Evolutionary conservation across 2,329 filamentous ascomycete genomes (phyloP), one percentile per base, ranked within the genome.

Genomic region (Colletotrichum cereale): DNA sequence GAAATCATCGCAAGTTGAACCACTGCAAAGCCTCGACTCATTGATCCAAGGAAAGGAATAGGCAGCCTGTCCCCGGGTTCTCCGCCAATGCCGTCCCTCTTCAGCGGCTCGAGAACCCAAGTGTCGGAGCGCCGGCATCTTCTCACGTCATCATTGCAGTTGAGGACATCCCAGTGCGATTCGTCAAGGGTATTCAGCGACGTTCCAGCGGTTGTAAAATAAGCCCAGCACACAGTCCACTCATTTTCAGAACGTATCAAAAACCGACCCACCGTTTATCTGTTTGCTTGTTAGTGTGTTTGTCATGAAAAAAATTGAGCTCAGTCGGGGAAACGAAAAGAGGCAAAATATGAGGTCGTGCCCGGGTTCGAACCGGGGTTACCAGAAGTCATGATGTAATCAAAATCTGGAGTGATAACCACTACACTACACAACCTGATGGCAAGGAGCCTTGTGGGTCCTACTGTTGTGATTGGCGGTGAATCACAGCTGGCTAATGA

Each of bases 301-400:
- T n/a, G n/a, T n/a, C n/a, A n/a, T n/a, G n/a, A n/a, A n/a, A n/a
- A n/a, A n/a, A n/a, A n/a, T n/a, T n/a, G n/a, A n/a, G n/a, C n/a
- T n/a, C n/a, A n/a, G n/a, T n/a, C n/a, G n/a, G n/a, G n/a, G n/a
- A n/a, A n/a, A n/a, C n/a, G n/a, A 6, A 2, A 67, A 34, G 34
- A 31, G 0, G 5, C 16, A 56, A 67, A 66, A 52, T 2, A 7
- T 14, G 0, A 71, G 69, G 69, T 71, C 69, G 65, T 58, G 26
- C 69, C 69, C 69, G 69, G 69, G 69, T 68, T 71, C 69, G 69
- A 71, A 71, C 69, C 69, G 69, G 69, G 69, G 69, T 71, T 69
- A 53, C 65, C 69, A 44, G 69, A 69, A 71, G 1, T 18, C 14
- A 18, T 53, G 29, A 48, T n/a, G 6, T 8, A 2, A 71, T 71